Conservation (phyloP, 805 yeast species). For the Teunomyces panamensis region DNA sequence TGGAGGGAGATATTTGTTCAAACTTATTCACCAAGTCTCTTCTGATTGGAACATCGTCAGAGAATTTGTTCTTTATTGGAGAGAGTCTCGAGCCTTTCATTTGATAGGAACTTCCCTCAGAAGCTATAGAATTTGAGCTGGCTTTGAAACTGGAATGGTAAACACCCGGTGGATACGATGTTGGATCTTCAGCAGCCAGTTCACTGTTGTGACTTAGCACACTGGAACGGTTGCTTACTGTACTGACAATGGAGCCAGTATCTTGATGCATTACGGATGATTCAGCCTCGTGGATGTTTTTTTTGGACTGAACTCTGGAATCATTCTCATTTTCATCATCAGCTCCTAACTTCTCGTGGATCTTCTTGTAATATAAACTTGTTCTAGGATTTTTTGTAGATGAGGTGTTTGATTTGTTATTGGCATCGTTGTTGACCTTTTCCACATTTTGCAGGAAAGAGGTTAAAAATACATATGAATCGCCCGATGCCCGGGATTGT, state of each 20-base stretch:
- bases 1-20: slow-evolving; percentile 10
- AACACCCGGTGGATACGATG: neutral
- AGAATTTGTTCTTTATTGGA: slow-evolving; percentile 11
- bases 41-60: slow-evolving; percentile 25
- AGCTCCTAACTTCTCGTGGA: slow-evolving; percentile 20
- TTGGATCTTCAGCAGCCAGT: neutral
- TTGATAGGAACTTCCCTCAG: slow-evolving; percentile 4
- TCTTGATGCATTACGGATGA: slow-evolving; percentile 7
- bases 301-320: slow-evolving; percentile 1
- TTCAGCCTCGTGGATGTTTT: neutral
- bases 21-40: slow-evolving; percentile 23
- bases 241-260: slow-evolving; percentile 17
- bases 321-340: slow-evolving; percentile 6
- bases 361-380: slow-evolving; percentile 31
- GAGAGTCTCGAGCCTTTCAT: slow-evolving; percentile 17
- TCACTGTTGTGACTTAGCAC: slow-evolving; percentile 14
- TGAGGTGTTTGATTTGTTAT: slow-evolving; percentile 1
- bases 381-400: slow-evolving; percentile 16
- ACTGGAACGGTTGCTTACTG: slow-evolving; percentile 26
- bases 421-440: slow-evolving; percentile 17
- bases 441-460: slow-evolving; percentile 39
- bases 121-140: neutral
- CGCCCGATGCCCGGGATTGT: slow-evolving; percentile 33
- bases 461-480: slow-evolving; percentile 37
- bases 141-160: neutral